Evolutionary conservation across 805 yeast species (phyloP).

Genomic region (Vanderwaltozyma verrucispora): DNA sequence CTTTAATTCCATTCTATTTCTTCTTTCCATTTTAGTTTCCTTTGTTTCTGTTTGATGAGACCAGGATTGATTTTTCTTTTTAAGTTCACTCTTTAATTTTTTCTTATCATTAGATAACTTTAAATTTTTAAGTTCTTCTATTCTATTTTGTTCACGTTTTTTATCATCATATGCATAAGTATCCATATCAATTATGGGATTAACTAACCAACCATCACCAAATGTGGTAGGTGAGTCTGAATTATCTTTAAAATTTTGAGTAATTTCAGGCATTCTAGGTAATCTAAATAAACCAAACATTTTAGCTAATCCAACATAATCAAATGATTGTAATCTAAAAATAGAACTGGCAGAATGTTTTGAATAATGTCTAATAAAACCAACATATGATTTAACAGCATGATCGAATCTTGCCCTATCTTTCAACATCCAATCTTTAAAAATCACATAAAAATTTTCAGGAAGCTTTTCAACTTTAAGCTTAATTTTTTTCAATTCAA

Average conservation of each 20-base stretch:
- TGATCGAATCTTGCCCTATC: conserved; percentile 79
- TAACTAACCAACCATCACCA: conserved; percentile 62
- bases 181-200: conserved; percentile 53
- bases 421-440: conserved; percentile 46
- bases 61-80: conserved; percentile 64
- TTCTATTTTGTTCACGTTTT: conserved; percentile 47
- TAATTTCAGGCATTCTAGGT: conserved; percentile 91
- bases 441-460: conserved; percentile 18
- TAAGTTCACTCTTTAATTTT: conserved; percentile 35
- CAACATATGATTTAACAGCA: conserved; percentile 72
- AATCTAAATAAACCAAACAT: conserved; percentile 73
- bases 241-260: conserved; percentile 37
- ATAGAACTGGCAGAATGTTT: conserved; percentile 86
- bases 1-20: conserved; percentile 46
- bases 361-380: conserved; percentile 71
- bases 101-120: conserved; percentile 28
- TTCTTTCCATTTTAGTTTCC: conserved; percentile 51
- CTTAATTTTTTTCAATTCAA: conserved; percentile 37
- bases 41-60: conserved; percentile 56
- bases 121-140: conserved; percentile 43
- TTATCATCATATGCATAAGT: conserved; percentile 52
- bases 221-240: conserved; percentile 33
- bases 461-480: conserved; percentile 7
- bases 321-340: conserved; percentile 62
- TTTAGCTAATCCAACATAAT: conserved; percentile 60